Percentiles rank a stretch among this genome's conserved stretches.
These are phyloP conservation scores for Colletotrichum limetticola DNA, from an alignment of 2,329 filamentous ascomycete genomes.

Conservation along the genomic window DNA sequence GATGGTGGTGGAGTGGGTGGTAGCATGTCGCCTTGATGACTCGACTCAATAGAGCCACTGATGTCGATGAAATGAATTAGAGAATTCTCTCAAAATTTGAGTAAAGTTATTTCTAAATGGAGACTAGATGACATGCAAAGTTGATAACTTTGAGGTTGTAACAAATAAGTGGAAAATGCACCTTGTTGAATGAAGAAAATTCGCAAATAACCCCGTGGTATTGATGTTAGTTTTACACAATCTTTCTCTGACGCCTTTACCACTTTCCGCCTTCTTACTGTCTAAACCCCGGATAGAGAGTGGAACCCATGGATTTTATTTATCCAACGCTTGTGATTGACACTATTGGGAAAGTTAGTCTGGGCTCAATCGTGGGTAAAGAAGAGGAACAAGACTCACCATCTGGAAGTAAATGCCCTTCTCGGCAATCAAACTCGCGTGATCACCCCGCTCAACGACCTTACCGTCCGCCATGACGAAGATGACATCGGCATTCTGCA, in stretches of 20 bases:
- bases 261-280: background rate
- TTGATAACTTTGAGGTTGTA: background rate
- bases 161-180: background rate
- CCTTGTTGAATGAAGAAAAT: background rate
- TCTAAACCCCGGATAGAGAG: background rate
- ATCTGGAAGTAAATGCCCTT: constrained; percentile 31
- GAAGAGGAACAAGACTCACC: constrained; percentile 10
- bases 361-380: too few relatives aligned
- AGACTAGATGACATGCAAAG: background rate
- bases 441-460: constrained; percentile 47
- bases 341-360: constrained; percentile 19
- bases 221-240: constrained; percentile 8
- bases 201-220: background rate
- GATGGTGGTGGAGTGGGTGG: background rate
- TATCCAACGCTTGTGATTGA: constrained; percentile 35
- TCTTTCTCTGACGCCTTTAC: constrained; percentile 12
- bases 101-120: constrained; percentile 1
- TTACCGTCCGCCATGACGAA: constrained; percentile 54
- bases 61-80: background rate
- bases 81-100: background rate
- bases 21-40: too few relatives aligned
- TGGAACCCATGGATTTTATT: background rate
- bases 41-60: background rate
- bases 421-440: constrained; percentile 25
- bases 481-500: constrained; percentile 55